Evolutionary conservation across 352 stramenopile species (phyloP), one percentile per base, ranked within the genome.

Genomic region (Globisporangium parvum): DNA sequence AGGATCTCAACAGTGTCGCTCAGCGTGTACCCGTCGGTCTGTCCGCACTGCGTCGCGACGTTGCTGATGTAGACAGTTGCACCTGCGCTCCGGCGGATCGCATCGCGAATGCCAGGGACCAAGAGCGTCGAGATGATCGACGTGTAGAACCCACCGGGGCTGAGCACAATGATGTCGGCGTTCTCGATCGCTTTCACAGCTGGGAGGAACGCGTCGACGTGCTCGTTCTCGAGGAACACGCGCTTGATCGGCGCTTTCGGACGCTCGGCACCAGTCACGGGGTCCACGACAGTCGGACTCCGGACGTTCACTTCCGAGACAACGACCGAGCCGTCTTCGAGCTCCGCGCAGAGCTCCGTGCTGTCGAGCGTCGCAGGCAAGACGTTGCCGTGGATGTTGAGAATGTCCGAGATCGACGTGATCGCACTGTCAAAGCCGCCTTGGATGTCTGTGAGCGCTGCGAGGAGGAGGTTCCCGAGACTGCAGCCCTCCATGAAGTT

Each of bases 401-500:
- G 70, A 48, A 94, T 89, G 40, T 94, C 81, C 28, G 84, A 76
- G n/a, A 94, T 63, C 15, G 84, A 92, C 48, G 80, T 81, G 55
- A 94, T 62, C 15, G 84, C 84, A 37, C 85, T 84, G 61, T 94
- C 84, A 46, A 94, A 94, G 17, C 81, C 76, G 15, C 78, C 77
- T 28, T 90, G 80, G 56, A 94, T 76, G 39, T 94, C 84, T 1
- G 84, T 94, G 44, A 94, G 67, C 15, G 84, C 84, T 28, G 84
- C 84, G 1, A 94, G 63, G 26, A 94, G 53, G 46, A 94, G 53
- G 42, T 94, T 94, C 1, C 84, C 84, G 23, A 94, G 71, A 50
- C 84, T 94, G 55, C 80, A 89, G 18, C 84, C 84, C 47, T 94
- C 84, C 76, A 94, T 89, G 58, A 89, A 94, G 61, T 92, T 90